Percentiles rank a stretch among this genome's conserved stretches.
Conservation (phyloP, 345 rosid genomes). For the Anastatica hierochuntica region DNA sequence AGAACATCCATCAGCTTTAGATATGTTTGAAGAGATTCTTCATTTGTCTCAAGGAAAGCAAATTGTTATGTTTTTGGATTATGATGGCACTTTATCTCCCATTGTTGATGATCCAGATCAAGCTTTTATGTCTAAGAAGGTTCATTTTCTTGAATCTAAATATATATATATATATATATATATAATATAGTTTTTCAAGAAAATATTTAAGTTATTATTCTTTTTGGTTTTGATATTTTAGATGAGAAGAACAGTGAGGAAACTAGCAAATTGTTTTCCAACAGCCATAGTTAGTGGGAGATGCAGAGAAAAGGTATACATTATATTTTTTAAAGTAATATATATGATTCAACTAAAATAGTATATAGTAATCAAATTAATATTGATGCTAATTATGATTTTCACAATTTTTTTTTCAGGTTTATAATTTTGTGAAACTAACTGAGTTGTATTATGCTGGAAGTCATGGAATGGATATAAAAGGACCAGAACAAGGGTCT, state of each 20-base stretch:
- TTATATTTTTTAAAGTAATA: slow-evolving; percentile 6
- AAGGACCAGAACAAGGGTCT: slow-evolving; percentile 61
- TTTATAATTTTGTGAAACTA: slow-evolving; percentile 56
- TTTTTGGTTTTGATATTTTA: slow-evolving; percentile 9
- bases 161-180: no score
- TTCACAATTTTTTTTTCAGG: slow-evolving; percentile 11
- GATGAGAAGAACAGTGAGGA: slow-evolving; percentile 85
- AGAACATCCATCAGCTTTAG: slow-evolving; percentile 79
- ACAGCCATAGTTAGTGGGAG: slow-evolving; percentile 96
- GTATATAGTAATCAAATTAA: not conserved
- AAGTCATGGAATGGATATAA: slow-evolving; percentile 99
- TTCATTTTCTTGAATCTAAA: slow-evolving; percentile 5
- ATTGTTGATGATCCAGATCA: slow-evolving; percentile 89
- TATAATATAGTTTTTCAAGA: not conserved
- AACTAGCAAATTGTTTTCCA: slow-evolving; percentile 60
- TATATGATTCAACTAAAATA: not conserved
- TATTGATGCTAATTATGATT: not conserved
- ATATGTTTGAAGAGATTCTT: slow-evolving; percentile 62
- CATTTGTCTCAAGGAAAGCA: slow-evolving; percentile 60
- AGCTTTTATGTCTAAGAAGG: slow-evolving; percentile 82
- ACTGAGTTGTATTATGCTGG: slow-evolving; percentile 86
- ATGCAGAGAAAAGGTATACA: slow-evolving; percentile 82
- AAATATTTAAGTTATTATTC: no score
- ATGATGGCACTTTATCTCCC: slow-evolving; percentile 92
- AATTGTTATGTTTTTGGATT: slow-evolving; percentile 85